Percentiles rank a stretch among this genome's conserved stretches.
phyloP scores from a whole-genome alignment of 352 stramenopile genomes.

The Phytophthora boehmeriae region DNA sequence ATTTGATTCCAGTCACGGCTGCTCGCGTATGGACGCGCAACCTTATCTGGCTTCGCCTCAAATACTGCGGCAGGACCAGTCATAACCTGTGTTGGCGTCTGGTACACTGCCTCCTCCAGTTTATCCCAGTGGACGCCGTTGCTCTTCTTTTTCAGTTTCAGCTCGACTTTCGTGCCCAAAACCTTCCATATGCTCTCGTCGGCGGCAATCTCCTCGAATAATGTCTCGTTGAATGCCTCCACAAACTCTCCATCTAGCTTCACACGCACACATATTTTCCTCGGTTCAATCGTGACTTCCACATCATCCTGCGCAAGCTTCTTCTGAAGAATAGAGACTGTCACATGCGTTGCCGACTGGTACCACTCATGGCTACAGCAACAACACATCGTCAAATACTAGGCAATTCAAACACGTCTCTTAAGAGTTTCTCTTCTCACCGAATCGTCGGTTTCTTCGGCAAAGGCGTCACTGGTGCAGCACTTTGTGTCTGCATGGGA shows the following conservation, averaged over 20 bases:
- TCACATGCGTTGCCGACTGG: slow-evolving; percentile 82
- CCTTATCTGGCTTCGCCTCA: slow-evolving; percentile 54
- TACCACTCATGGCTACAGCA: slow-evolving; percentile 85
- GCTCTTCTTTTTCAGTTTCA: slow-evolving; percentile 82
- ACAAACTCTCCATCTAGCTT: slow-evolving; percentile 55
- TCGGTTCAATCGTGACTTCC: slow-evolving; percentile 54
- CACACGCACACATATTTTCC: slow-evolving; percentile 56
- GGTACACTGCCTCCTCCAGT: slow-evolving; percentile 62
- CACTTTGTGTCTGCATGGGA: slow-evolving; percentile 9
- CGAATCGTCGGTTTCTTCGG: slow-evolving; percentile 32
- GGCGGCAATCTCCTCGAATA: slow-evolving; percentile 78
- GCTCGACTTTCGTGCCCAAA: slow-evolving; percentile 76
- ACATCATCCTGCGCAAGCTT: slow-evolving; percentile 73
- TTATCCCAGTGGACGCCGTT: slow-evolving; percentile 71
- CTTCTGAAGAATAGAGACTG: slow-evolving; percentile 86
- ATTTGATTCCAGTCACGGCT: slow-evolving; percentile 90
- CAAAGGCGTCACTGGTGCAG: slow-evolving; percentile 21
- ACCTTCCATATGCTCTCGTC: slow-evolving; percentile 66
- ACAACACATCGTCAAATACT: slow-evolving; percentile 6
- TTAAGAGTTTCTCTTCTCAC: slow-evolving; percentile 15
- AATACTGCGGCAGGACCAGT: slow-evolving; percentile 65
- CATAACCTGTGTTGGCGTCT: slow-evolving; percentile 48
- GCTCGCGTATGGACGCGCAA: slow-evolving; percentile 79
- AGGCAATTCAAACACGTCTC: no score
- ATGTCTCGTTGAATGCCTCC: slow-evolving; percentile 62